Evolutionary conservation across 768 basidiomycete species (phyloP).

Genomic region (Candolleomyces efflorescens): DNA sequence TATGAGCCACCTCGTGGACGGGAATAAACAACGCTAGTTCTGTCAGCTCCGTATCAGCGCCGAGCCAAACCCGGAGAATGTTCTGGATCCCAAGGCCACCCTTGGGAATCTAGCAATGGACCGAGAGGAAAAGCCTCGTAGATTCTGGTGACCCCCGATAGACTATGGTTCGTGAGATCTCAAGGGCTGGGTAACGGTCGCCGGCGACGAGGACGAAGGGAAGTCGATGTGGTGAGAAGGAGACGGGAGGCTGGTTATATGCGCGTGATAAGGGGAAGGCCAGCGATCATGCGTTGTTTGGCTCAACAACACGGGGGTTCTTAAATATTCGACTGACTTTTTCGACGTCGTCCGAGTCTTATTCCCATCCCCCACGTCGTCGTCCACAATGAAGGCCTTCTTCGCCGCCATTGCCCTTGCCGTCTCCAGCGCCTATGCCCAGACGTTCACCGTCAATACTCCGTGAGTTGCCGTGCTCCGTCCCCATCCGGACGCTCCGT

Average conservation of each 20-base stretch:
- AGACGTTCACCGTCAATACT: conserved; percentile 55
- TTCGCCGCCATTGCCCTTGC: conserved; percentile 38
- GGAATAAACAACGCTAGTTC: no score
- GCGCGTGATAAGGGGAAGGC: neutral
- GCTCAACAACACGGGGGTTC: conserved; percentile 11
- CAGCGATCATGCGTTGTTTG: conserved; percentile 3
- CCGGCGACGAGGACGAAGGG: neutral
- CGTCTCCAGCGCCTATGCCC: conserved; percentile 39
- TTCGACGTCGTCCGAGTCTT: conserved; percentile 12
- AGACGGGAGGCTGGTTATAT: no score
- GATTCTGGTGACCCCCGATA: no score
- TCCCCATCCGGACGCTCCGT: neutral
- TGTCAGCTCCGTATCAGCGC: neutral
- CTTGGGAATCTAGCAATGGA: neutral
- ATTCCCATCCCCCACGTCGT: conserved; percentile 19
- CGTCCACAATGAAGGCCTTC: conserved; percentile 44
- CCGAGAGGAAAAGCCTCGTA: neutral
- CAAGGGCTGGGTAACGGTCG: neutral
- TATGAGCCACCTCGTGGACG: no score
- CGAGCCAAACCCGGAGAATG: neutral
- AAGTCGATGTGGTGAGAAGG: neutral
- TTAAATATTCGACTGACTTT: conserved; percentile 17
- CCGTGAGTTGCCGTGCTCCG: conserved; percentile 47
- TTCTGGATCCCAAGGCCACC: neutral
- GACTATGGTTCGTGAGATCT: no score